These are phyloP conservation scores for Cryptococcus sp. DNA, from an alignment of 1,284 basidiomycete species.

Conservation along the genomic window DNA sequence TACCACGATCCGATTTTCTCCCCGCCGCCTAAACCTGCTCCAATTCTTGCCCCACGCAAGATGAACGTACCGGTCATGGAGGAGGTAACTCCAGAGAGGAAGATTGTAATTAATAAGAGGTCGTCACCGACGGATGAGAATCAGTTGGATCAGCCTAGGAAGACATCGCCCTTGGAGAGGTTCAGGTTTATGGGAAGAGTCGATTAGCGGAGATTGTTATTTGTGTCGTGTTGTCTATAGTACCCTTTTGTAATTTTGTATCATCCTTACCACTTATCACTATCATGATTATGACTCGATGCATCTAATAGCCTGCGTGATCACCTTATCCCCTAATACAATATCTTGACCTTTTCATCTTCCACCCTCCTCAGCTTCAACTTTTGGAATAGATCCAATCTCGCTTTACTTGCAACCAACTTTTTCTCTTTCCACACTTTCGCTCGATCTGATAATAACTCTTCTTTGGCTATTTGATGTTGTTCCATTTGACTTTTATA, in stretches of 20 bases:
- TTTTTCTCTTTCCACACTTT: background rate
- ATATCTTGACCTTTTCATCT: slow-evolving; percentile 1
- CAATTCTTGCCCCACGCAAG: background rate
- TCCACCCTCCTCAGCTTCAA: background rate
- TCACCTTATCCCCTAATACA: background rate
- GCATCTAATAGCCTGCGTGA: too few relatives aligned
- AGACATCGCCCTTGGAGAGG: too few relatives aligned
- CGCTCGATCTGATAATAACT: background rate
- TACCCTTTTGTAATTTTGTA: too few relatives aligned
- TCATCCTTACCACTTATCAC: too few relatives aligned
- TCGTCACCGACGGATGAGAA: too few relatives aligned
- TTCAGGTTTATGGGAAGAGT: too few relatives aligned
- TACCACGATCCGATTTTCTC: background rate
- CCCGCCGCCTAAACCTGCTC: background rate
- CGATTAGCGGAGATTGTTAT: too few relatives aligned
- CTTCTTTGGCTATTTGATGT: background rate
- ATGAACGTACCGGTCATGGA: background rate
- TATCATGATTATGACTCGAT: too few relatives aligned
- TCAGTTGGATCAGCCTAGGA: too few relatives aligned
- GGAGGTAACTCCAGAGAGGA: too few relatives aligned
- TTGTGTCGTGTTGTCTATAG: too few relatives aligned
- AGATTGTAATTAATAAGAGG: too few relatives aligned
- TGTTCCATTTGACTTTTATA: background rate
- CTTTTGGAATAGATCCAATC: background rate
- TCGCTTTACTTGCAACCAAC: background rate